Evolutionary conservation across 1,139 yeast species (phyloP), one percentile per base, ranked within the genome.

Genomic region (Yamadazyma mexicana): DNA sequence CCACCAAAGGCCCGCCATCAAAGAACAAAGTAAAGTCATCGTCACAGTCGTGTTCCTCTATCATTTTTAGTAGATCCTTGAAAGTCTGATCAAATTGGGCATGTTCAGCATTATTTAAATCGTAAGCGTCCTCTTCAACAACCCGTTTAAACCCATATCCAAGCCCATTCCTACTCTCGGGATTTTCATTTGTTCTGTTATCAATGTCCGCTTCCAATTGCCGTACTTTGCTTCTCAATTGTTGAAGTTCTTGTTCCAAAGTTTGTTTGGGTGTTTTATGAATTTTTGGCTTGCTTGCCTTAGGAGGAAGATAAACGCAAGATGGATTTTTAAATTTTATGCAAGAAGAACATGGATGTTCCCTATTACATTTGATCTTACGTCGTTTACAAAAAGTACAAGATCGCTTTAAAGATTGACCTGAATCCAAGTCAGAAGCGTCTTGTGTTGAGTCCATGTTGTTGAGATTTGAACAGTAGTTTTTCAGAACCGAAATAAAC

Each of bases 311-410:
- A 34, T 49, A 50, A 15, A 46, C 38, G 43, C 54, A 50, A 10
- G 42, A 41, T 11, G 38, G 31, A 28, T 45, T 49, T 26, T 37
- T 44, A 34, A 49, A 49, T 24, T 39, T 38, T 2, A 44, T 40
- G 47, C 76, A 70, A 1, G 67, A 61, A 1, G 54, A 38, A 46
- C 69, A 64, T 1, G 69, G 69, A 8, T 40, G 45, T 2, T 51
- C 55, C 35, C 65, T 45, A 41, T 64, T 59, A 47, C 71, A 66
- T 39, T 66, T 69, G 15, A 70, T 65, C 45, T 72, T 73, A 43
- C 73, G 52, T 48, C 56, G 52, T 38, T 71, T 64, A 46, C 78
- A 73, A 33, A 61, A 63, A 15, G 61, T 50, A 43, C 77, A 73
- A 3, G 35, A 27, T 12, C 37, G 17, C 10, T 28, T 14, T 4